Conservation (phyloP, 345 rosid genomes). For the Euphorbia lathyris region DNA sequence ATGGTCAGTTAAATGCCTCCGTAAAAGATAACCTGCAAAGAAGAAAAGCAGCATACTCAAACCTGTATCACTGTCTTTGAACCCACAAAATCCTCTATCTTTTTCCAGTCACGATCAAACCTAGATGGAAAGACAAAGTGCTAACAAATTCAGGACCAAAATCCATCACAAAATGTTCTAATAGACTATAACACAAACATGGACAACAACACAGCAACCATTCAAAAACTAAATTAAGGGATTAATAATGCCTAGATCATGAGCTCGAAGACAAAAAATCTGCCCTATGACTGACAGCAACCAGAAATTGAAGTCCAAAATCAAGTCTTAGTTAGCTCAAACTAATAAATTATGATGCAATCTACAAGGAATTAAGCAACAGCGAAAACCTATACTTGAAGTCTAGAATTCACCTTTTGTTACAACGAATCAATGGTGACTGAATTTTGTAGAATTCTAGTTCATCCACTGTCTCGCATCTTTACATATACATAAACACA, state of each 20-base stretch:
- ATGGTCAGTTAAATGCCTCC: constrained; percentile 11
- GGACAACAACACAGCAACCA: neutral
- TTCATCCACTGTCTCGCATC: too few species aligned
- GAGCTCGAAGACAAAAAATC: neutral
- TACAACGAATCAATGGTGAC: neutral
- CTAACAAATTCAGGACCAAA: constrained; percentile 12
- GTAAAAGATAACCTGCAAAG: neutral
- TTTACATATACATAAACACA: neutral
- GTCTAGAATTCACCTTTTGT: neutral
- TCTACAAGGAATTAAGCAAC: neutral
- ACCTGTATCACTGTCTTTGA: constrained; percentile 99
- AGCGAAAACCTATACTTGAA: neutral
- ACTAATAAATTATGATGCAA: neutral
- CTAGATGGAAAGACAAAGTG: constrained; percentile 39
- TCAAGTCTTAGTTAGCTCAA: neutral
- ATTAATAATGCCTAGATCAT: neutral
- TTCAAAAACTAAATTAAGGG: neutral
- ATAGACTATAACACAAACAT: neutral
- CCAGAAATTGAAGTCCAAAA: neutral
- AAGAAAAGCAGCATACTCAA: constrained; percentile 15
- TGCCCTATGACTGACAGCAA: neutral
- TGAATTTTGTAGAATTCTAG: too few species aligned
- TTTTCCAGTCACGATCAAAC: constrained; percentile 99
- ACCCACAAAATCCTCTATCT: constrained; percentile 96
- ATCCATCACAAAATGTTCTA: neutral